Base-by-base conservation (phyloP, 768 basidiomycete genomes). In the Amanita pseudoporphyria region DNA sequence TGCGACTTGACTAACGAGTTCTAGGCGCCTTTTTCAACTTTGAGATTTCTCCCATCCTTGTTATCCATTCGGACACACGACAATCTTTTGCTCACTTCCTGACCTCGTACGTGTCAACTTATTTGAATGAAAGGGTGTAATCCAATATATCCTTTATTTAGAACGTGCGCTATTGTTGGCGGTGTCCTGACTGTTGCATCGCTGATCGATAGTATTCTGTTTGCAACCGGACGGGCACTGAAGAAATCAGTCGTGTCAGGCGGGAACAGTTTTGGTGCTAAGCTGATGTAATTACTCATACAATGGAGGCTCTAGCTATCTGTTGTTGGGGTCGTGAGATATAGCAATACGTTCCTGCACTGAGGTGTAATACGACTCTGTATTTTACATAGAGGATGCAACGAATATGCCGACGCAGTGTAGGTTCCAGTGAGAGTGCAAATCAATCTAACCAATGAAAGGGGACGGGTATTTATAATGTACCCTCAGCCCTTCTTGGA, bases 81-180 rank as follows among this genome's bases (percentile, higher is more conserved):
- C 94, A 98, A 65, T 89, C 90, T 0, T 95, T 98, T 64, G 95
- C 96, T 2, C 96, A 99, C 68, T 98, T 98, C 74, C 69, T 98
- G 22, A 97, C 96, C 38, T 97, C 94, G 88, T 94, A 61, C 60
- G 92, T 76, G 13, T 36, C 28, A 7, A 6, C 28, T 16, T 31
- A 6, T 35, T 24, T 14, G 18, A 32, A 7, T 49, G 30, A 39
- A 49, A 9, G 31, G 51, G 22, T 44, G 31, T 12, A 28, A 52
- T 24, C 44, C 19, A 33, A 22, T 49, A 46, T n/a, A 13, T 46
- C 31, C 21, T 14, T 47, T 30, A 18, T 32, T 31, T 58, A 96
- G 93, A 54, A 94, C 93, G 21, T 96, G 93, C 62, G 96, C 96
- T 2, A 97, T 99, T 59, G 84, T 99, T 24, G 96, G 96, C 56